These are phyloP conservation scores for Phytophthora pluvialis DNA, from an alignment of 352 stramenopile genomes.

Conservation along the genomic window DNA sequence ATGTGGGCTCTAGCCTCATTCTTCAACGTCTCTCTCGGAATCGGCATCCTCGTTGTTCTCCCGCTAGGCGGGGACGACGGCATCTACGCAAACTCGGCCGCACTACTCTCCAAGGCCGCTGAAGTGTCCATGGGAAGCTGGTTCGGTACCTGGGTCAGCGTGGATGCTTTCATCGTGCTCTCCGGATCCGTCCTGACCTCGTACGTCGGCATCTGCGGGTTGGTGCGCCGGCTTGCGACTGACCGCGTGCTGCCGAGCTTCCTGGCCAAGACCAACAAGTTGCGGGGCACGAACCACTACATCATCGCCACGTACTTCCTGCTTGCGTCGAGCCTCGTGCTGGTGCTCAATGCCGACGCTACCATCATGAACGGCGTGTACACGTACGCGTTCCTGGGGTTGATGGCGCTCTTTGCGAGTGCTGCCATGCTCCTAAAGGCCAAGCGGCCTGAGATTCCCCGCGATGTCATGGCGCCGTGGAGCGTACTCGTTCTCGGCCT, in stretches of 20 bases:
- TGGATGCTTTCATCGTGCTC: constrained; percentile 90
- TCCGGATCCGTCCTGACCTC: constrained; percentile 83
- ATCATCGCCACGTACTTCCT: constrained; percentile 75
- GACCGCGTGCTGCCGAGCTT: constrained; percentile 67
- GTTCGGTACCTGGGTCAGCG: constrained; percentile 51
- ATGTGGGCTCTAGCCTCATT: constrained; percentile 78
- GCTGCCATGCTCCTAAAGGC: constrained; percentile 86
- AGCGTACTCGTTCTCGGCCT: constrained; percentile 30
- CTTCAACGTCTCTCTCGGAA: constrained; percentile 41
- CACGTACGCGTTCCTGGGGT: constrained; percentile 80
- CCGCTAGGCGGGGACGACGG: constrained; percentile 50
- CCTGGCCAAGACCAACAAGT: constrained; percentile 52
- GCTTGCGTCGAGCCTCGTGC: constrained; percentile 63
- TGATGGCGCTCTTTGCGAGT: constrained; percentile 84
- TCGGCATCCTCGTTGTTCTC: constrained; percentile 72
- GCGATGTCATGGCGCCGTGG: constrained; percentile 67
- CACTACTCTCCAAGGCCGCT: constrained; percentile 68
- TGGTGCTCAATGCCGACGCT: constrained; percentile 70
- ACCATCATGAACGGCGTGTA: constrained; percentile 80
- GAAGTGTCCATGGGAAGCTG: constrained; percentile 36
- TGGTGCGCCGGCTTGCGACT: constrained; percentile 74
- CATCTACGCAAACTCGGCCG: constrained; percentile 58
- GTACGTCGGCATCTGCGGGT: constrained; percentile 78
- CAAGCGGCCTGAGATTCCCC: constrained; percentile 76
- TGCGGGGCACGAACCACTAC: constrained; percentile 73